Percentiles rank a stretch among this genome's conserved stretches.
phyloP scores from a whole-genome alignment of 495 filamentous ascomycete genomes.

The Aspergillus sclerotiicarbonarius region DNA sequence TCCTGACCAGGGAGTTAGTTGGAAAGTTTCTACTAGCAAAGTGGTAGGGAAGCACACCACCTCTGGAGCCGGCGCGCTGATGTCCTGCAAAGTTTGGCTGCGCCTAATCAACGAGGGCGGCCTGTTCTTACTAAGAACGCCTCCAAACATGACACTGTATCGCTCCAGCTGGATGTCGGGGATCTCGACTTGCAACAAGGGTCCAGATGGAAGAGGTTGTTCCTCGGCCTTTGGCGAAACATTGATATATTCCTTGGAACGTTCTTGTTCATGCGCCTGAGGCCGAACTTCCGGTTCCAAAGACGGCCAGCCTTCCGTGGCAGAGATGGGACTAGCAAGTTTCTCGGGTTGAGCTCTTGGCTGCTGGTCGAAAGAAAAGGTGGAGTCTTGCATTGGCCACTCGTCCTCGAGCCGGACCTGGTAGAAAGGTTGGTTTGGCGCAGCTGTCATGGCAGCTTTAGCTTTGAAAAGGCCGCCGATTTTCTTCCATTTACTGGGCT shows the following conservation, averaged over 20 bases:
- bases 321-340: constrained; percentile 11
- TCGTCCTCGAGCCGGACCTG: constrained; percentile 15
- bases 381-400: constrained; percentile 18
- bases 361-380: constrained; percentile 22
- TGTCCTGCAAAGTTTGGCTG: constrained; percentile 65
- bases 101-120: constrained; percentile 60
- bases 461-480: constrained; percentile 51
- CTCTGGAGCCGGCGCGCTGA: constrained; percentile 47
- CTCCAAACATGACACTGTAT: constrained; percentile 93
- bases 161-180: constrained; percentile 78
- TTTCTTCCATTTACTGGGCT: constrained; percentile 57
- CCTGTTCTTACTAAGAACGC: constrained; percentile 56
- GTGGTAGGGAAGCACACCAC: constrained; percentile 19
- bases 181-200: constrained; percentile 71
- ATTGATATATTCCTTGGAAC: not conserved
- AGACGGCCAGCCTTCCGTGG: constrained; percentile 35
- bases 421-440: constrained; percentile 24
- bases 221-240: constrained; percentile 11
- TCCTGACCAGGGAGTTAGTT: constrained; percentile 5
- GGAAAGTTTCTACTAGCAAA: not conserved
- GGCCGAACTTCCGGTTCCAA: constrained; percentile 20
- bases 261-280: constrained; percentile 2
- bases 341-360: constrained; percentile 2
- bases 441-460: constrained; percentile 36
- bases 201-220: constrained; percentile 17